Evolutionary conservation across 73 alveolate genomes (phyloP), one percentile per base, ranked within the genome.

Genomic region (Paramecium biaurelia): DNA sequence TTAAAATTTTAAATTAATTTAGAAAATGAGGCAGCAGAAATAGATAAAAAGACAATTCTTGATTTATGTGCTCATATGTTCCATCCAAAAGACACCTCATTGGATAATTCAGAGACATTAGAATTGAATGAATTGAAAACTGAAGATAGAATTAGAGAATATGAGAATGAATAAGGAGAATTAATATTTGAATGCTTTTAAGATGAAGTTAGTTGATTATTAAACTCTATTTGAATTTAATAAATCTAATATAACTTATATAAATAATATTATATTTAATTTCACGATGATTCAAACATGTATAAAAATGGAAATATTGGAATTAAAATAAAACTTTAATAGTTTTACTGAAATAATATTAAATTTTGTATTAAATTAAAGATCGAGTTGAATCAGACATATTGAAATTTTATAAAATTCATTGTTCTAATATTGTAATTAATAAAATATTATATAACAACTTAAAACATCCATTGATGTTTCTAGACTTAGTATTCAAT

Each of bases 111-210:
- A 32, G 94, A 96, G 59, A 96, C 95, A 14, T 93, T 93, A 92
- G 96, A 95, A 86, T 93, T 95, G 57, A 97, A 97, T 92, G 98
- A 97, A 92, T 93, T 97, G 94, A 97, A 97, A 93, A 92, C 95
- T 58, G 98, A 96, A 87, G 98, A 95, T 32, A 97, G 96, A 93
- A 93, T 93, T 74, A 85, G 92, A 70, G 98, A 95, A 68, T 86
- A 92, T 79, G 98, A 96, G 92, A 96, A 95, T 93, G 99, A 97
- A 58, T 95, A 96, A 86, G 99, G 98, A 5, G 98, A 97, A 34
- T 79, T 96, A 74, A 95, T 97, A 70, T 97, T 97, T 93, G 99
- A 97, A 93, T 95, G 99, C 70, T 97, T 97, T 94, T 95, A 96
- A 76, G 99, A 97, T 92, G 99, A 97, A 95, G 98, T 97, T 53